These are phyloP conservation scores for Blastobotrys buckinghamii DNA, from an alignment of 1,139 yeast species.

Conservation along the genomic window DNA sequence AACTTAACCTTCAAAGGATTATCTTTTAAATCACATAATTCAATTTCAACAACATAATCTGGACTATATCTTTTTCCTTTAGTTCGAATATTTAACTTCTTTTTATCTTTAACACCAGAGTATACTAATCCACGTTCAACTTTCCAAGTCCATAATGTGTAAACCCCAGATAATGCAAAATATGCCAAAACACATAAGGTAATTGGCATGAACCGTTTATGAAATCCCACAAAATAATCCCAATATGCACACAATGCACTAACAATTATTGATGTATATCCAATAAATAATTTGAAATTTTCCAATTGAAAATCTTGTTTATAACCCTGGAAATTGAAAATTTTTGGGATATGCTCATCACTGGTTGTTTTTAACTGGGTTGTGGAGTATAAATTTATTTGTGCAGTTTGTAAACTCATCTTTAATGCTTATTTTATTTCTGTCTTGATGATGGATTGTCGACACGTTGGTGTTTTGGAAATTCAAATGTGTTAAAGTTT, in stretches of 20 bases:
- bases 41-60: constrained; percentile 39
- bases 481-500: too few species aligned
- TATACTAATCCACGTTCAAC: constrained; percentile 55
- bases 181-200: constrained; percentile 46
- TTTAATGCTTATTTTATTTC: neutral
- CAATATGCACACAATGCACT: constrained; percentile 61
- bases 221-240: constrained; percentile 57
- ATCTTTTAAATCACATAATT: constrained; percentile 26
- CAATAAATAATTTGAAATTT: constrained; percentile 64
- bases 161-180: constrained; percentile 43
- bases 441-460: too few species aligned
- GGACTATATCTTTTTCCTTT: constrained; percentile 39
- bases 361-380: constrained; percentile 31
- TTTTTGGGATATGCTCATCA: constrained; percentile 32
- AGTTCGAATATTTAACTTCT: constrained; percentile 30
- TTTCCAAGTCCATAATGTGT: constrained; percentile 45
- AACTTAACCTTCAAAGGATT: constrained; percentile 8
- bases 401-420: constrained; percentile 21
- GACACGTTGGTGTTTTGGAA: too few species aligned
- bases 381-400: constrained; percentile 27
- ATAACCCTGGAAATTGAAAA: constrained; percentile 53
- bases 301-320: constrained; percentile 50
- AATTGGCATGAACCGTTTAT: constrained; percentile 37
- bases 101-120: constrained; percentile 43
- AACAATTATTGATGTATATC: constrained; percentile 57